Conservation (phyloP, 2,329 filamentous ascomycete species). For the Pseudogymnoascus sp. region DNA sequence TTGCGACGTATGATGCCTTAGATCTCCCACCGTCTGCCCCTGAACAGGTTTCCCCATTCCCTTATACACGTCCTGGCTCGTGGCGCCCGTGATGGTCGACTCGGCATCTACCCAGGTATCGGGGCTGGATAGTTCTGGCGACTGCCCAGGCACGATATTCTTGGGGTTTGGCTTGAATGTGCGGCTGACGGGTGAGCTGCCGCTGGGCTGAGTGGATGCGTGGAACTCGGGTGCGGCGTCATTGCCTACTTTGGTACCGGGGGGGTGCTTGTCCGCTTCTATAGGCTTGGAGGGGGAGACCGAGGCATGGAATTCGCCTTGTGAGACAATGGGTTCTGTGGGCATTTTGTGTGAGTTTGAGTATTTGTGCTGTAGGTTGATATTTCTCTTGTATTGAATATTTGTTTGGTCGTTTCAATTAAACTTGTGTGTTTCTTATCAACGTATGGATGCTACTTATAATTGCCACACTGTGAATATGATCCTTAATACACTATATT, state of each 20-base stretch:
- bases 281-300: constrained; percentile 44
- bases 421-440: not conserved
- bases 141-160: not conserved
- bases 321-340: constrained; percentile 42
- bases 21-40: not conserved
- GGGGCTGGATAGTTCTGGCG: not conserved
- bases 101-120: not conserved
- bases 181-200: constrained; percentile 45
- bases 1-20: not conserved
- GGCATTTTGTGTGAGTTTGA: not conserved
- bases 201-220: constrained; percentile 50
- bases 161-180: not conserved
- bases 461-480: not conserved
- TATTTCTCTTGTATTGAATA: not conserved
- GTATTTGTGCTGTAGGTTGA: not conserved
- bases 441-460: not conserved
- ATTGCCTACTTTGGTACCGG: constrained; percentile 51
- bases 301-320: constrained; percentile 47
- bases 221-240: constrained; percentile 55
- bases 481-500: not conserved
- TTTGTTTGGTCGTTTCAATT: not conserved
- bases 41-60: not conserved
- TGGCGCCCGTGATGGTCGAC: not conserved
- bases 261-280: constrained; percentile 47
- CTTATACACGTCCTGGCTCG: not conserved